These are phyloP conservation scores for Cunninghamia lanceolata DNA, from an alignment of 75 land plant genomes.

Conservation along the genomic window DNA sequence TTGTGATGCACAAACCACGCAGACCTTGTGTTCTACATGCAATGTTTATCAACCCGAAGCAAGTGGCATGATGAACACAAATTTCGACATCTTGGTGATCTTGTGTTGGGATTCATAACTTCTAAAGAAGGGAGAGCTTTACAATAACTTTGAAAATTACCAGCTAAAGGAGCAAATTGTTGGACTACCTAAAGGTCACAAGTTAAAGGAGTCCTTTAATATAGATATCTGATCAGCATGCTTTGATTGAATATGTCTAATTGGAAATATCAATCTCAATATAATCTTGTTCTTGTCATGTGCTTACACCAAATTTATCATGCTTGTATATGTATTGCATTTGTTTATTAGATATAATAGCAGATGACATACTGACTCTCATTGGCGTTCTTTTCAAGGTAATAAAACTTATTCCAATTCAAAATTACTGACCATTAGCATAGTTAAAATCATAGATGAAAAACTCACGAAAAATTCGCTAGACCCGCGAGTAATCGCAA, in stretches of 20 bases:
- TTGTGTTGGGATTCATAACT: neutral
- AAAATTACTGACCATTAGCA: neutral
- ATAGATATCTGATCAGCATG: neutral
- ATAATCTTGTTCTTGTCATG: neutral
- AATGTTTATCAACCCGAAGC: neutral
- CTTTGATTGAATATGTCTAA: neutral
- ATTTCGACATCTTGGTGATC: neutral
- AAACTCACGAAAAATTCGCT: no score
- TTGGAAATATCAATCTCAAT: neutral
- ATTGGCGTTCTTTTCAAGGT: neutral
- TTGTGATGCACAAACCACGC: neutral
- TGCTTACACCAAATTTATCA: neutral
- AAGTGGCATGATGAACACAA: neutral
- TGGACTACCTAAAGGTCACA: neutral
- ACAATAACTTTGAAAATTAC: neutral
- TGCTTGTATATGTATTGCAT: neutral
- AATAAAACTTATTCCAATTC: neutral
- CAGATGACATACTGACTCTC: neutral
- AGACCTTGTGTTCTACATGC: neutral
- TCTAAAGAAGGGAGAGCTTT: neutral
- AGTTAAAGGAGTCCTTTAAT: neutral
- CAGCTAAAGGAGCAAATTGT: neutral
- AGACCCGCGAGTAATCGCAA: no score
- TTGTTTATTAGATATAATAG: neutral
- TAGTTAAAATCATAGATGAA: no score